phyloP scores from a whole-genome alignment of 352 stramenopile genomes.

The Phytophthora citrophthora region DNA sequence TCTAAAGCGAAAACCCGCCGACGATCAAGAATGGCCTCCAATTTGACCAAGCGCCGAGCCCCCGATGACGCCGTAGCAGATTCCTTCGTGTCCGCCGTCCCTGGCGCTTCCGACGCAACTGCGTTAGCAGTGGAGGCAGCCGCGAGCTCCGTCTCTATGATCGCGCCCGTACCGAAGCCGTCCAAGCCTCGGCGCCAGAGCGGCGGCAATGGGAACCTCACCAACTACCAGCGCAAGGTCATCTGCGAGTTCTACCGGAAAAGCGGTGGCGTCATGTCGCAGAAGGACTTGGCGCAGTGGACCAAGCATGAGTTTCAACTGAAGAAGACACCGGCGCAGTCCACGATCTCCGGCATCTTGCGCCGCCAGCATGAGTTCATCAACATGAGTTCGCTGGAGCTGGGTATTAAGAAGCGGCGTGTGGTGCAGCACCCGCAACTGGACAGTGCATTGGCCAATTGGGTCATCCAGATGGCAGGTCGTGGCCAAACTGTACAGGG shows the following conservation, averaged over 20 bases:
- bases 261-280: constrained; percentile 81
- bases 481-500: constrained; percentile 81
- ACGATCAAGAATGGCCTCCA: constrained; percentile 11
- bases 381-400: constrained; percentile 83
- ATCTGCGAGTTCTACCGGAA: constrained; percentile 88
- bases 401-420: constrained; percentile 85
- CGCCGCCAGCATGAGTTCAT: constrained; percentile 85
- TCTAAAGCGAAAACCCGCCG: not conserved
- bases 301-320: constrained; percentile 88
- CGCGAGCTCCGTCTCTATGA: not conserved
- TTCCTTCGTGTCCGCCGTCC: not conserved
- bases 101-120: not conserved
- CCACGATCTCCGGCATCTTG: constrained; percentile 85
- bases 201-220: constrained; percentile 78
- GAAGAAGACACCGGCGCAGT: constrained; percentile 84
- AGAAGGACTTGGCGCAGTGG: constrained; percentile 88
- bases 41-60: constrained; percentile 17
- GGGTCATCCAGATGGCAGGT: constrained; percentile 86
- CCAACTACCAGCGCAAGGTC: constrained; percentile 85
- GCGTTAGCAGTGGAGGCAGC: not conserved
- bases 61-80: not conserved
- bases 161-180: not conserved
- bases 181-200: constrained; percentile 22
- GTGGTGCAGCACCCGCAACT: constrained; percentile 83
- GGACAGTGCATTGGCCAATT: constrained; percentile 83